Evolutionary conservation across 768 basidiomycete genomes (phyloP).

Genomic region (Lactifluus pinguis): DNA sequence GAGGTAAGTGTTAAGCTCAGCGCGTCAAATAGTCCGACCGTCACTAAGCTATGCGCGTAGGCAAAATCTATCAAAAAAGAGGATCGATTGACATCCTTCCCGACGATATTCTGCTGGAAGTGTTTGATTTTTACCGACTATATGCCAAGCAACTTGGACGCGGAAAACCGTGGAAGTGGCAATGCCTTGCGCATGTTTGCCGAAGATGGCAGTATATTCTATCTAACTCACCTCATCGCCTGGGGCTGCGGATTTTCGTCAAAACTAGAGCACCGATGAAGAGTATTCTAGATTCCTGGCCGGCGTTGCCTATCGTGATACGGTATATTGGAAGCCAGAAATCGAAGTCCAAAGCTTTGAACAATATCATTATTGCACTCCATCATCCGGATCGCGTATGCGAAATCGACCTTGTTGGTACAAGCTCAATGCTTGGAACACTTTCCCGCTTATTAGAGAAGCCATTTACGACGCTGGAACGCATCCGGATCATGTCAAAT

Average conservation of each 20-base stretch:
- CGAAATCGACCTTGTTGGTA: not conserved
- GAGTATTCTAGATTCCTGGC: not conserved
- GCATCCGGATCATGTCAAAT: slow-evolving; percentile 22
- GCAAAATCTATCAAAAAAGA: not conserved
- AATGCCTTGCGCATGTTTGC: not conserved
- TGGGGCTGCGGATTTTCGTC: not conserved
- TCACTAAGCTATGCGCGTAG: not conserved
- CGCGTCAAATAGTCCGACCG: not conserved
- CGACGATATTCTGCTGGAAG: not conserved
- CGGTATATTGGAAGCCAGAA: not conserved
- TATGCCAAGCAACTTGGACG: not conserved
- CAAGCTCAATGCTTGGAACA: slow-evolving; percentile 10
- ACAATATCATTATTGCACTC: not conserved
- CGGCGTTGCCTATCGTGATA: not conserved
- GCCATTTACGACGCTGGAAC: slow-evolving; percentile 19
- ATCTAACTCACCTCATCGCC: not conserved
- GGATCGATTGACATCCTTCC: not conserved
- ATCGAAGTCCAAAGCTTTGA: not conserved
- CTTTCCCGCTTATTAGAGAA: slow-evolving; percentile 23
- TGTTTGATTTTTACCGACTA: not conserved
- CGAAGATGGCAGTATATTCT: not conserved
- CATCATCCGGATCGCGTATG: not conserved
- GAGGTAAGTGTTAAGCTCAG: not conserved
- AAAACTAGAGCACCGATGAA: not conserved
- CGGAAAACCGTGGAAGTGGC: not conserved